Base-by-base conservation (phyloP, 148 eudicot genomes). In the Hydrangea macrophylla region DNA sequence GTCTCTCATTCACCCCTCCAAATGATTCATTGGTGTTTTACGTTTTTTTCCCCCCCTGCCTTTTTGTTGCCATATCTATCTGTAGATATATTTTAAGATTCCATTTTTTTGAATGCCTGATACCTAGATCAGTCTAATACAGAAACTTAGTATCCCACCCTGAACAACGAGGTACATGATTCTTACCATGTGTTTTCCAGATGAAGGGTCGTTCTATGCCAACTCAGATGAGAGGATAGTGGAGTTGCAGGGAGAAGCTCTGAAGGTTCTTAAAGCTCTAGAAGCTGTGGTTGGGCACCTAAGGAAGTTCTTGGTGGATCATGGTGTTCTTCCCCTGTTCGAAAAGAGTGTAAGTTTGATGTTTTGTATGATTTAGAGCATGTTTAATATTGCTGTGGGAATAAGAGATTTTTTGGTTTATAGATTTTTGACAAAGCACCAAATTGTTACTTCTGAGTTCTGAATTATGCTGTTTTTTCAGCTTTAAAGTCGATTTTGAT, bases 291-390 rank as follows among this genome's bases (percentile, higher is more conserved):
- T 87, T 62, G 91, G 90, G 48, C 96, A 90, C 75, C 77, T 94
- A 58, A 90, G 98, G 73, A 94, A 87, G 72, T 94, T 88, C 72
- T 78, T 94, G 87, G 92, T 90, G 56, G 97, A 94, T 78, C 97
- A 86, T 31, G 81, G 89, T 45, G 83, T 94, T 68, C 84, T 94
- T 68, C 84, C 96, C 64, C 76, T 94, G 27, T 90, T 90, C 82
- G 97, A 94, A 75, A 90, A 86, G 75, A 73, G 67, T 67, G 98
- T 93, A 79, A 90, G 96, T 73, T 31, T 32, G 31, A 30, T 55
- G 31, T 61, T 51, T 2, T 53, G 61, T 32, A 40, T 72, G 44
- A 55, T 39, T n/a, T n/a, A n/a, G n/a, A n/a, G n/a, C n/a, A n/a
- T n/a, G n/a, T n/a, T n/a, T n/a, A n/a, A n/a, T n/a, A n/a, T n/a